Conservation (phyloP, 441 rosid species). For the Corymbia calophylla region DNA sequence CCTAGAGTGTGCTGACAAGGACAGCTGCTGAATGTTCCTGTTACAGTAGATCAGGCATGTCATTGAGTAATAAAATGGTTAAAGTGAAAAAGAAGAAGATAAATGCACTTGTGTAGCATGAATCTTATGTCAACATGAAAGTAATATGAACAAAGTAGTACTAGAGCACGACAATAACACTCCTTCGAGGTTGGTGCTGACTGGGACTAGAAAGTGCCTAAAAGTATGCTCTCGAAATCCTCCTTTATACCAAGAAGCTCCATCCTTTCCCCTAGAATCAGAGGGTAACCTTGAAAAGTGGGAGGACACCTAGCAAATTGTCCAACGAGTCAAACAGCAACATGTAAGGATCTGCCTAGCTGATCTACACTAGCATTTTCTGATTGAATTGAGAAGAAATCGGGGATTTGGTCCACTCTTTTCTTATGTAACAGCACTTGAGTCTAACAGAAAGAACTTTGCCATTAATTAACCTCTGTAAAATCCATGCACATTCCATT, state of each 20-base stretch:
- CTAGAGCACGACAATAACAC: neutral
- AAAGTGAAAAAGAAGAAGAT: neutral
- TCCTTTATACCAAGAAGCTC: neutral
- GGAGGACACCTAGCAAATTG: neutral
- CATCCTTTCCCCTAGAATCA: neutral
- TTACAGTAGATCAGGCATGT: neutral
- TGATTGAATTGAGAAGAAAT: neutral
- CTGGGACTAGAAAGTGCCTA: neutral
- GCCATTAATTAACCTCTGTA: neutral
- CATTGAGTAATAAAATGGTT: neutral
- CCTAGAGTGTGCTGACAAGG: neutral
- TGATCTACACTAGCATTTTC: neutral
- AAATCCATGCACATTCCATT: neutral
- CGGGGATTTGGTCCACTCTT: neutral
- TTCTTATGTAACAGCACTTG: neutral
- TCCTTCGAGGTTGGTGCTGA: neutral
- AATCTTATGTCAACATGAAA: neutral
- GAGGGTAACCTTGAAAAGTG: neutral
- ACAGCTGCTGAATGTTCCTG: neutral
- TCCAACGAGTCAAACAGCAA: neutral
- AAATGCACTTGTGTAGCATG: neutral
- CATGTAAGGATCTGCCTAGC: neutral
- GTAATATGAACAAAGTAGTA: neutral
- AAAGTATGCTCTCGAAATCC: neutral
- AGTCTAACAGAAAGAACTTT: neutral